Evolutionary conservation across 2,329 filamentous ascomycete genomes (phyloP), one percentile per base, ranked within the genome.

Genomic region (Colletotrichum brevisporum): DNA sequence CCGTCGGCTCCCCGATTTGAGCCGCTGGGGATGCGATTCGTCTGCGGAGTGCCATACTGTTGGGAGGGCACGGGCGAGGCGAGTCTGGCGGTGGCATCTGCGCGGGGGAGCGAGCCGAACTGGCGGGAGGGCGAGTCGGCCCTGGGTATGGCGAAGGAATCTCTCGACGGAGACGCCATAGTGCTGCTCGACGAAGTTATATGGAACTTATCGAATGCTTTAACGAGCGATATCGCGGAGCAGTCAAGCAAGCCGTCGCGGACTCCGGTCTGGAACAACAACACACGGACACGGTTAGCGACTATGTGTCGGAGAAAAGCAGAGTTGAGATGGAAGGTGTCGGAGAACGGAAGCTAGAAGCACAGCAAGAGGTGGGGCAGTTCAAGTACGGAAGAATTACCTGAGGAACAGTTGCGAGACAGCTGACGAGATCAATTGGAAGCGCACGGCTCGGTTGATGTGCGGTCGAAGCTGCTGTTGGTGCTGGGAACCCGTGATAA

Each of bases 31-130:
- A 26, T 82, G 79, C 55, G 88, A 81, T 45, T 85, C 85, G 71
- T 82, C 83, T 61, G 79, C 75, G 54, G 77, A 73, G 80, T 78
- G 57, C 78, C 76, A 53, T 78, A 71, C 55, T 77, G 78, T 57
- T 80, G 78, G 53, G 82, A 80, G 36, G 83, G 83, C 21, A 89
- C 81, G 39, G 88, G 89, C 31, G 87, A 88, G 53, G 88, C 88
- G 61, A 91, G 83, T 71, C 89, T 85, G 66, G 89, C 89, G 59
- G 87, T 91, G 55, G 87, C 82, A 71, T 89, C 85, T 59, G 86
- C 87, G 78, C 89, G 86, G 51, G 87, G 87, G 15, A 70, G 53
- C 57, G 85, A 83, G 66, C 84, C 83, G 71, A 82, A 83, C 12
- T 67, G 82, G 76, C 45, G 80, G 4, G 85, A 81, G 67, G 83